phyloP scores from a whole-genome alignment of 1,284 basidiomycete genomes.

The Ceratobasidium sp. region DNA sequence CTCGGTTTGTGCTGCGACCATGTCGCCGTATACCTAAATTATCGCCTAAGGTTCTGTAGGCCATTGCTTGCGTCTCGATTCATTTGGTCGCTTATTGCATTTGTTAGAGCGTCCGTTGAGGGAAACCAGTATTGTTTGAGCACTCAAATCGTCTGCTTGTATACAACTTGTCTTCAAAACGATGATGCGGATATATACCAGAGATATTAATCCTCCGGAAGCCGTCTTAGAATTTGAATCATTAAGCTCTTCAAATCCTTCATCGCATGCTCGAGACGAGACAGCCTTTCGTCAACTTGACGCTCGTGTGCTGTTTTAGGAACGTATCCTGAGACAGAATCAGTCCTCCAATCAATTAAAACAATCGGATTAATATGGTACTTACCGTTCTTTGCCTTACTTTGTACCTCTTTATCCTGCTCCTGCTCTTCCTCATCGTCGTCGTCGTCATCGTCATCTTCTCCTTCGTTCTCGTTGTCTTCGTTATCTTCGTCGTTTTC shows the following conservation, averaged over 20 bases:
- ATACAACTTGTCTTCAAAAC: too few species aligned
- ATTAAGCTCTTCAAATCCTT: slow-evolving; percentile 24
- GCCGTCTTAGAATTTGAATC: slow-evolving; percentile 12
- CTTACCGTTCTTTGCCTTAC: not conserved
- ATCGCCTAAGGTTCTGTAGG: too few species aligned
- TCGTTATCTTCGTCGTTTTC: not conserved
- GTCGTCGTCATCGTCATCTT: slow-evolving; percentile 8
- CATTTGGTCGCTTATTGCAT: too few species aligned
- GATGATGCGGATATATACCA: too few species aligned
- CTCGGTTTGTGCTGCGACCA: too few species aligned
- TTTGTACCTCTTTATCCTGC: not conserved
- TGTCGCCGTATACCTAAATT: too few species aligned
- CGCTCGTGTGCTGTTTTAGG: not conserved
- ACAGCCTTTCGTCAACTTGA: slow-evolving; percentile 1
- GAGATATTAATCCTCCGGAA: not conserved
- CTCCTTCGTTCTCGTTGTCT: not conserved
- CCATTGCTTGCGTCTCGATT: too few species aligned
- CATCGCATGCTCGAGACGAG: slow-evolving; percentile 19
- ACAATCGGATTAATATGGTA: not conserved
- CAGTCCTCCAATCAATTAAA: not conserved
- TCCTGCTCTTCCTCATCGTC: slow-evolving; percentile 9
- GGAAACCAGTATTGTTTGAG: too few species aligned
- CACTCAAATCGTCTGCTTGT: too few species aligned
- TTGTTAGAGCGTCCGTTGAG: too few species aligned
- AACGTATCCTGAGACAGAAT: not conserved